phyloP scores from a whole-genome alignment of 2,329 filamentous ascomycete genomes.

The Phyllosticta ampelicida region DNA sequence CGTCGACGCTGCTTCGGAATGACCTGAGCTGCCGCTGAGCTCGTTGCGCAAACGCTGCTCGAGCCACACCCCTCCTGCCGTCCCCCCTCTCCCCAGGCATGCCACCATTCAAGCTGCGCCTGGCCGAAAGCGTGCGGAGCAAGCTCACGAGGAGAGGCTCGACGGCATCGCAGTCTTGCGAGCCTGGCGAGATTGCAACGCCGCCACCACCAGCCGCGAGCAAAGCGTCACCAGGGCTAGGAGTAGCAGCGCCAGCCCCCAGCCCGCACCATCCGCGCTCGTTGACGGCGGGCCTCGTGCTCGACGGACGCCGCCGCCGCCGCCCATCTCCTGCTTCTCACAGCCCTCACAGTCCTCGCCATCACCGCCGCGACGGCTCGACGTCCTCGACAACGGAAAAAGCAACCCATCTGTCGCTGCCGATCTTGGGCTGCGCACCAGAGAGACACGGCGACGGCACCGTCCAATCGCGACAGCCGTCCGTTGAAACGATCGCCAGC shows the following conservation, averaged over 20 bases:
- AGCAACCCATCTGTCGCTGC: background rate
- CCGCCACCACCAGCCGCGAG: background rate
- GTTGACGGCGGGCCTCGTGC: background rate
- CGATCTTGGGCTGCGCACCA: background rate
- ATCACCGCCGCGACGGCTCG: background rate
- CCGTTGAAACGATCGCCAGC: constrained; percentile 11
- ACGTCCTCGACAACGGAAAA: constrained; percentile 1
- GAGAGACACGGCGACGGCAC: background rate
- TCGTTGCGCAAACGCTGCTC: background rate
- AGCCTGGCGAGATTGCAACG: background rate
- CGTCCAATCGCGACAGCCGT: constrained; percentile 8
- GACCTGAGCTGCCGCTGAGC: background rate
- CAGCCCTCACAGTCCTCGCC: background rate
- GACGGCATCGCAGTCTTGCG: background rate
- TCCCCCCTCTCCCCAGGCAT: background rate
- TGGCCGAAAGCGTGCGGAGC: background rate
- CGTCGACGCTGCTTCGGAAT: background rate
- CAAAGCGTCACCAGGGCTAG: background rate
- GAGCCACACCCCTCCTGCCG: background rate
- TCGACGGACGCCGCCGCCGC: background rate
- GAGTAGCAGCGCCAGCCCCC: background rate
- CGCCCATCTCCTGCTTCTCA: constrained; percentile 2
- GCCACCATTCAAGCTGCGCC: background rate
- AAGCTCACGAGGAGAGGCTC: background rate
- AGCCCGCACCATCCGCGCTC: background rate